These are phyloP conservation scores for Colletotrichum noveboracense DNA, from an alignment of 2,329 filamentous ascomycete species.

Conservation along the genomic window DNA sequence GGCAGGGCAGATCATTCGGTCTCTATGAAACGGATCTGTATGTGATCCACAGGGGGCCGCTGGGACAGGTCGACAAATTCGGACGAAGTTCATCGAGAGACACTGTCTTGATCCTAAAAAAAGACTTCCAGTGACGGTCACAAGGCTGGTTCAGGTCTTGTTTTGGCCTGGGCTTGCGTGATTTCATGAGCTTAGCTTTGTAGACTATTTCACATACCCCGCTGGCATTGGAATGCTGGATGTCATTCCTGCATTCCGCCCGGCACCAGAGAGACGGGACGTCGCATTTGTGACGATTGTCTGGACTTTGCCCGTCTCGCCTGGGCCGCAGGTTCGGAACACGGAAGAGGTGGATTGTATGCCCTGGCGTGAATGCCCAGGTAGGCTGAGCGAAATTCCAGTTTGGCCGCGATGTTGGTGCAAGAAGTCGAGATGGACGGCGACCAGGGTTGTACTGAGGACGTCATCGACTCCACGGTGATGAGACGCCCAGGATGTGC, in stretches of 20 bases:
- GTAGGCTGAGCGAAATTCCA: not conserved
- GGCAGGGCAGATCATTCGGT: not conserved
- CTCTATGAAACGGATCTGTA: not conserved
- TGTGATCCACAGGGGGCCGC: not conserved
- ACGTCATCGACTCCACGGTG: conserved; percentile 19
- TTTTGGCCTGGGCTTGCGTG: not conserved
- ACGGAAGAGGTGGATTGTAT: not conserved
- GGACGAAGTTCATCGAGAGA: not conserved
- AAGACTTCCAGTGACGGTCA: not conserved
- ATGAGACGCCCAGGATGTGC: conserved; percentile 8
- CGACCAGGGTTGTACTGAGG: not conserved
- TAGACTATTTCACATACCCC: not conserved
- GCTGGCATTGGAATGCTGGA: not conserved
- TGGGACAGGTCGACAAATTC: not conserved
- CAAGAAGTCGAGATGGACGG: not conserved
- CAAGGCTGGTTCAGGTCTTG: not conserved
- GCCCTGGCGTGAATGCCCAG: not conserved
- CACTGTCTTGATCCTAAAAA: not conserved
- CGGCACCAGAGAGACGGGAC: not conserved
- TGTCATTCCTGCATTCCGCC: not conserved
- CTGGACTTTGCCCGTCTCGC: not conserved
- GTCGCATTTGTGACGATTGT: conserved; percentile 5
- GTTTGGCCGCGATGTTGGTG: not conserved
- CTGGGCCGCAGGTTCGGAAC: not conserved
- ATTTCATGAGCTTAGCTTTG: not conserved